These are phyloP conservation scores for Vigna radiata DNA, from an alignment of 306 rosid genomes.

Conservation along the genomic window DNA sequence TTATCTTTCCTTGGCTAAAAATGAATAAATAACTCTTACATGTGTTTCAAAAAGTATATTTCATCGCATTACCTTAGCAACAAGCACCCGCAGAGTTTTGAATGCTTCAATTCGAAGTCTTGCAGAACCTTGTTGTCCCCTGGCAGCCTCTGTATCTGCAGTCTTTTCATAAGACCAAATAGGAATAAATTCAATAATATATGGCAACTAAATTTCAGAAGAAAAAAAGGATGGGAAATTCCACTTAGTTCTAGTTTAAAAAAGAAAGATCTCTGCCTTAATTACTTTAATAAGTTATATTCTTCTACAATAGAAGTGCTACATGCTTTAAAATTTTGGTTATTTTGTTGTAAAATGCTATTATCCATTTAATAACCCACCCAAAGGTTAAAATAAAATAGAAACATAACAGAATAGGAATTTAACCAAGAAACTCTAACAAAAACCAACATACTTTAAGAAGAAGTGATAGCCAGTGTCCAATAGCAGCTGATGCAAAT, in stretches of 20 bases:
- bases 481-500: constrained; percentile 85
- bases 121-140: constrained; percentile 90
- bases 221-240: constrained; percentile 6
- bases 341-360: constrained; percentile 21
- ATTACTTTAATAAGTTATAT: constrained; percentile 32
- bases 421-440: constrained; percentile 25
- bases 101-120: constrained; percentile 82
- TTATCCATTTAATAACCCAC: not conserved
- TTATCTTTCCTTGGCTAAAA: not conserved
- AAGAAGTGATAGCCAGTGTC: constrained; percentile 97
- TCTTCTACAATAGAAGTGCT: constrained; percentile 30
- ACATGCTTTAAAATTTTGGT: constrained; percentile 30
- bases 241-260: constrained; percentile 26
- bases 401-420: constrained; percentile 15
- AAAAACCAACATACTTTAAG: constrained; percentile 66
- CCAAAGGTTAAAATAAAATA: not conserved
- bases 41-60: constrained; percentile 29
- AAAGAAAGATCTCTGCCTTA: constrained; percentile 19
- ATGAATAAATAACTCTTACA: constrained; percentile 29
- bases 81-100: constrained; percentile 72
- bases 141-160: constrained; percentile 87
- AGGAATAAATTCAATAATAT: constrained; percentile 22
- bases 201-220: constrained; percentile 29
- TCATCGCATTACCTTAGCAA: constrained; percentile 73
- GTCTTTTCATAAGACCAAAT: constrained; percentile 61